These are phyloP conservation scores for Oryza punctata DNA, from an alignment of 176 grass and related monocot species.

Conservation along the genomic window DNA sequence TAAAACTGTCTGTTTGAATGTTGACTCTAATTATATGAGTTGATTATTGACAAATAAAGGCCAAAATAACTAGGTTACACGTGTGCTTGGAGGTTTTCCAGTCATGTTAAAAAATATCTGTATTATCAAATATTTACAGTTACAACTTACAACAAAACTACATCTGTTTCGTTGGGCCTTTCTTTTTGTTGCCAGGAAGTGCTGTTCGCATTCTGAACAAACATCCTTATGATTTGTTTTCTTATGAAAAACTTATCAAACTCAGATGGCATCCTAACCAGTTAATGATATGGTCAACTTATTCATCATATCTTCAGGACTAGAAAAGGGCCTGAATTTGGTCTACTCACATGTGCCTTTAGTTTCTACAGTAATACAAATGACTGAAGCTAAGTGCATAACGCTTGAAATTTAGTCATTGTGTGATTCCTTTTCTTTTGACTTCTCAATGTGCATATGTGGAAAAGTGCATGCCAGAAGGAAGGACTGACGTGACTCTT, in stretches of 20 bases:
- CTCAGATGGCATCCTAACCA: conserved; percentile 14
- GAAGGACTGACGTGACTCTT: not conserved
- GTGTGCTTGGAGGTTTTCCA: not conserved
- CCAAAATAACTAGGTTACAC: not conserved
- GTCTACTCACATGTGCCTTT: conserved; percentile 24
- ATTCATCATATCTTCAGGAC: not conserved
- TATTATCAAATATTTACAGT: conserved; percentile 2
- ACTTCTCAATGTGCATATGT: conserved; percentile 13
- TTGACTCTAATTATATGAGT: not conserved
- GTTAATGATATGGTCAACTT: conserved; percentile 8
- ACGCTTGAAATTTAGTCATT: not conserved
- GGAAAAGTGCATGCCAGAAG: conserved; percentile 28
- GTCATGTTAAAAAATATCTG: conserved; percentile 3
- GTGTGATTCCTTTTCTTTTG: conserved; percentile 23
- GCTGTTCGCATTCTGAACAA: conserved; percentile 27
- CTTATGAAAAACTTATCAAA: not conserved
- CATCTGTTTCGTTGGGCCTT: not conserved
- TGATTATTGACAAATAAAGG: not conserved
- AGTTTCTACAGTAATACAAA: not conserved
- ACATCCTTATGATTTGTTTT: not conserved
- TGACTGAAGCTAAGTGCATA: not conserved
- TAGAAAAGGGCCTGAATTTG: not conserved
- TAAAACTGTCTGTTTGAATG: conserved; percentile 17
- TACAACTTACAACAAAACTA: not conserved
- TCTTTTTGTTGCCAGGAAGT: conserved; percentile 1